phyloP scores from a whole-genome alignment of 1,139 yeast species.

The Blastobotrys aristatus region DNA sequence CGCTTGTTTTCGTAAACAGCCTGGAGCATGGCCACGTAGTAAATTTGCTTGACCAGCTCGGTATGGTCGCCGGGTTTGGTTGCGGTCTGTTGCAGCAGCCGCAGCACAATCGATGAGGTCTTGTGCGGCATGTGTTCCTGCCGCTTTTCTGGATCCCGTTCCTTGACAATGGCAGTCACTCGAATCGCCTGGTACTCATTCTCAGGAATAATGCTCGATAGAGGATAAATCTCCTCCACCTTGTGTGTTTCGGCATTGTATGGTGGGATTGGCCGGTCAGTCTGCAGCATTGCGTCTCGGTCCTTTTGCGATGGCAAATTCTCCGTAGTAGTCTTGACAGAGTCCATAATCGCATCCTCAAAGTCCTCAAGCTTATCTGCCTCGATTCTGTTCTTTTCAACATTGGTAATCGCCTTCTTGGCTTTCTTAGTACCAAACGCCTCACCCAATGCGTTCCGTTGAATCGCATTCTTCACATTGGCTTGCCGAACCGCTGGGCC shows the following conservation, averaged over 20 bases:
- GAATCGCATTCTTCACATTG: conserved; percentile 40
- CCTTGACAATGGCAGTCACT: conserved; percentile 51
- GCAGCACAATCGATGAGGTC: conserved; percentile 50
- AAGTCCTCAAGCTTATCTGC: conserved; percentile 69
- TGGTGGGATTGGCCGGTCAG: conserved; percentile 78
- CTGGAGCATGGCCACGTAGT: conserved; percentile 71
- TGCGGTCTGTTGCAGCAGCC: conserved; percentile 39
- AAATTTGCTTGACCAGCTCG: conserved; percentile 61
- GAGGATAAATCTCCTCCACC: conserved; percentile 77
- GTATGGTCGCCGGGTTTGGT: conserved; percentile 38
- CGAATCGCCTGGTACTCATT: conserved; percentile 62
- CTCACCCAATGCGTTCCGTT: conserved; percentile 83
- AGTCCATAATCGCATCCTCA: conserved; percentile 77
- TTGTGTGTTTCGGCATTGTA: conserved; percentile 71
- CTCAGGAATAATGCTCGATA: conserved; percentile 62
- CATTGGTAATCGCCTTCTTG: conserved; percentile 77
- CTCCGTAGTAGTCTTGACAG: conserved; percentile 65
- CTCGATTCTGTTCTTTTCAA: conserved; percentile 81
- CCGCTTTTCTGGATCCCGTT: conserved; percentile 45
- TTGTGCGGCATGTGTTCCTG: conserved; percentile 58
- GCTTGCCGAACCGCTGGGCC: conserved; percentile 53
- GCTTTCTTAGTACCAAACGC: conserved; percentile 98
- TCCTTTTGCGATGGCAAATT: conserved; percentile 67
- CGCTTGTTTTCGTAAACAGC: conserved; percentile 78
- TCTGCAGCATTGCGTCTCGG: conserved; percentile 48